Evolutionary conservation across 2,329 filamentous ascomycete genomes (phyloP).

Genomic region (Phyllosticta capitalensis): DNA sequence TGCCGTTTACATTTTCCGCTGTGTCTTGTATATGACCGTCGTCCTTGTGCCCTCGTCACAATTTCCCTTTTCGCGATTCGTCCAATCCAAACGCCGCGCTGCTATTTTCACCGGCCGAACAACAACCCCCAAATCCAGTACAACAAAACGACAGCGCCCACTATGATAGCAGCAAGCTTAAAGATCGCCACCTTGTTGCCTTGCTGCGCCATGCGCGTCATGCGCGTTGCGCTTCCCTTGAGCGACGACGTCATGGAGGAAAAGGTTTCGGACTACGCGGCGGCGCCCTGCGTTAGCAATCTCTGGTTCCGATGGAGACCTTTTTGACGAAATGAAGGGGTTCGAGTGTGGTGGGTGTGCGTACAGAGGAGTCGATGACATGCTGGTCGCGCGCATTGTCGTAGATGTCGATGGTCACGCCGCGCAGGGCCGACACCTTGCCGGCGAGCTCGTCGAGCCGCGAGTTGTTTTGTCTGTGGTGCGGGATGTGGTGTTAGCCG

Average conservation of each 20-base stretch:
- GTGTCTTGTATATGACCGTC: not conserved
- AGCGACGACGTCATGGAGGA: slow-evolving; percentile 74
- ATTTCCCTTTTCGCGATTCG: no score
- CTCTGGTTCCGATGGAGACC: not conserved
- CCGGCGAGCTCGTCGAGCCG: slow-evolving; percentile 82
- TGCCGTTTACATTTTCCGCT: not conserved
- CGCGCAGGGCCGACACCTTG: slow-evolving; percentile 86
- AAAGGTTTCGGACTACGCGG: slow-evolving; percentile 70
- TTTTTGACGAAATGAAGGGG: not conserved
- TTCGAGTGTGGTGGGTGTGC: slow-evolving; percentile 18
- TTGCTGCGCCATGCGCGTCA: slow-evolving; percentile 82
- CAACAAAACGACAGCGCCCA: slow-evolving; percentile 61
- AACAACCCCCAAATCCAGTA: slow-evolving; percentile 53
- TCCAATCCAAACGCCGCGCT: not conserved
- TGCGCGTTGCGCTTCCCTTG: slow-evolving; percentile 70
- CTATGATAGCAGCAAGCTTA: slow-evolving; percentile 76
- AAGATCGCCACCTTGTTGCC: slow-evolving; percentile 88
- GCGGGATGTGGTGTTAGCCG: slow-evolving; percentile 3
- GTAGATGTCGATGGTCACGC: slow-evolving; percentile 95
- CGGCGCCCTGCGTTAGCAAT: not conserved
- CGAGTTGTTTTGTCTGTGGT: slow-evolving; percentile 76
- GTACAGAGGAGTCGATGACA: slow-evolving; percentile 77
- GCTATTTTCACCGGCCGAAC: not conserved
- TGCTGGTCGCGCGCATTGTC: slow-evolving; percentile 85
- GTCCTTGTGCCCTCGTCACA: not conserved